These are phyloP conservation scores for Durotheca rogersii DNA, from an alignment of 495 filamentous ascomycete species.

Conservation along the genomic window DNA sequence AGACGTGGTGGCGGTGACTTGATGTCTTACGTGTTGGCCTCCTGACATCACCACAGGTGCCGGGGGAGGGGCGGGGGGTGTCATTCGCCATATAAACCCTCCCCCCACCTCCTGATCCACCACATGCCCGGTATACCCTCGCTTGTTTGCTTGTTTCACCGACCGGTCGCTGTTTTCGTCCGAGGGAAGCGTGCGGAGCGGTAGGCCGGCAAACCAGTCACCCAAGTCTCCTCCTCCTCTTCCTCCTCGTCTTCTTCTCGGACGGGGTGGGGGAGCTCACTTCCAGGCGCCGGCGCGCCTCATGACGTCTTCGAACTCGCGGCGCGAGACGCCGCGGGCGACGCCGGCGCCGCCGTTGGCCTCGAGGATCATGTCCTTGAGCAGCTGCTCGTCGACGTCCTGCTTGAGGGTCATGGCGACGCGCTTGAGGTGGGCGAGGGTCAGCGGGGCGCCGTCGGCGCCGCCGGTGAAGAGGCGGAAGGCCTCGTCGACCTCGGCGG, in stretches of 20 bases:
- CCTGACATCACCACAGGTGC: too few relatives aligned
- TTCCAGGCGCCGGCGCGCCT: constrained; percentile 76
- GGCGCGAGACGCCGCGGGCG: constrained; percentile 67
- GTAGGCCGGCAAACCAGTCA: too few relatives aligned
- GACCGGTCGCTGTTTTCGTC: too few relatives aligned
- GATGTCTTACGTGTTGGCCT: too few relatives aligned
- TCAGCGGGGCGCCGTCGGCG: constrained; percentile 56
- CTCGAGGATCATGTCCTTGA: constrained; percentile 91
- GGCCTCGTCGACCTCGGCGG: constrained; percentile 73
- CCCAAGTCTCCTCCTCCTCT: neutral
- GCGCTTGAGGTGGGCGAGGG: constrained; percentile 68
- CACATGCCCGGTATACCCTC: too few relatives aligned
- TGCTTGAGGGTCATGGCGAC: constrained; percentile 82
- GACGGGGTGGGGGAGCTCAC: too few relatives aligned
- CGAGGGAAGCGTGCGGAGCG: too few relatives aligned
- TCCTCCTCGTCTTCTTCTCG: neutral
- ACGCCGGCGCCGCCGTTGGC: constrained; percentile 80
- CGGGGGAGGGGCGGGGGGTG: too few relatives aligned
- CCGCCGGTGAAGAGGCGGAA: constrained; percentile 67
- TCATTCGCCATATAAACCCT: too few relatives aligned
- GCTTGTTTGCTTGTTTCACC: too few relatives aligned
- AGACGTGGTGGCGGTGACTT: too few relatives aligned
- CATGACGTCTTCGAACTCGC: constrained; percentile 87
- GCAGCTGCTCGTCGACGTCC: constrained; percentile 72
- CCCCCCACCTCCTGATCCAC: too few relatives aligned